These are phyloP conservation scores for Ophiostoma fasciatum DNA, from an alignment of 2,329 filamentous ascomycete species.

Conservation along the genomic window DNA sequence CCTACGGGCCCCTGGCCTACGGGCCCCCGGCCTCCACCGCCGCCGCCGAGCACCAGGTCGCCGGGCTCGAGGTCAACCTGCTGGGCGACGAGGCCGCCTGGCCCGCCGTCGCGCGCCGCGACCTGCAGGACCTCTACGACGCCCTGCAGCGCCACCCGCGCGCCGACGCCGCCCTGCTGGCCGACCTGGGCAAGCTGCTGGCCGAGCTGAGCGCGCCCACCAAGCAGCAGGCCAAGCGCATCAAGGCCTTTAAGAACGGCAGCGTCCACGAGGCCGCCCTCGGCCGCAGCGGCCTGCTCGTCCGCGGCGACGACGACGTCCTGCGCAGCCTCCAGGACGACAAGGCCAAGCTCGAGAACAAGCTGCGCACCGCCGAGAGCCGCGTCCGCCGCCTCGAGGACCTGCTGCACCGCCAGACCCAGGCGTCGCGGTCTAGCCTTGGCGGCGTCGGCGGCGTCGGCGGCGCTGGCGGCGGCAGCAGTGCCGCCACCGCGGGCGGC, in stretches of 20 bases:
- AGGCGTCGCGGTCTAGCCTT: slow-evolving; percentile 36
- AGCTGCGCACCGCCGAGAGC: slow-evolving; percentile 71
- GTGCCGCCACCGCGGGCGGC: too few relatives aligned
- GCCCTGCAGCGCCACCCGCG: slow-evolving; percentile 49
- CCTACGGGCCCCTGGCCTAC: slow-evolving; percentile 55
- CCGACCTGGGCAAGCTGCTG: slow-evolving; percentile 61
- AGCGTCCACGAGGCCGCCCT: slow-evolving; percentile 85
- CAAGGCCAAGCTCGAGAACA: slow-evolving; percentile 59
- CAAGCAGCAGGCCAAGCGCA: slow-evolving; percentile 69
- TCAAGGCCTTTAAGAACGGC: slow-evolving; percentile 92
- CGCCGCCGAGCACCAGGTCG: slow-evolving; percentile 49
- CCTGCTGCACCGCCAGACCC: slow-evolving; percentile 69
- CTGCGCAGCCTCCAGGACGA: slow-evolving; percentile 66
- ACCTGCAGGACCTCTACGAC: slow-evolving; percentile 61
- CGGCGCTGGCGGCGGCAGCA: too few relatives aligned
- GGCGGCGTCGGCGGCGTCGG: too few relatives aligned
- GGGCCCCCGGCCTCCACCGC: slow-evolving; percentile 39
- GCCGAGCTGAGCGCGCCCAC: slow-evolving; percentile 70
- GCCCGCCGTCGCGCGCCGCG: slow-evolving; percentile 61
- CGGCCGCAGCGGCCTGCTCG: slow-evolving; percentile 70
- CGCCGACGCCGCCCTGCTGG: slow-evolving; percentile 48
- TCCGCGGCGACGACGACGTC: slow-evolving; percentile 78
- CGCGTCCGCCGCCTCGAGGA: slow-evolving; percentile 85
- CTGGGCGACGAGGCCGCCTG: slow-evolving; percentile 66
- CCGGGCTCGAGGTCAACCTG: slow-evolving; percentile 74